Conservation (phyloP, 179 eudicot genomes). For the Beta lomatogona region DNA sequence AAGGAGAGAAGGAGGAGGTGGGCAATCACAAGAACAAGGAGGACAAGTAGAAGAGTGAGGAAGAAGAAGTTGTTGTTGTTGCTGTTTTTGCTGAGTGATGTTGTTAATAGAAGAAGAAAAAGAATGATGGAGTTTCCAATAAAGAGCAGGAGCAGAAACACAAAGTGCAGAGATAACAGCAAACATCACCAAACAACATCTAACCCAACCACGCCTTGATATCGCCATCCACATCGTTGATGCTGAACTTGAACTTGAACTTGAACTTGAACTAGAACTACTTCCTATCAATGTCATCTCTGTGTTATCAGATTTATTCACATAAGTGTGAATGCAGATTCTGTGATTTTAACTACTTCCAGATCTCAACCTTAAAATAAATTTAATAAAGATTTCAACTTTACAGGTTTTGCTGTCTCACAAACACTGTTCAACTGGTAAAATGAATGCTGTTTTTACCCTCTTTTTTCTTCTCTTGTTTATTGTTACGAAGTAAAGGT, state of each 20-base stretch:
- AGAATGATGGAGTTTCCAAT: slow-evolving; percentile 60
- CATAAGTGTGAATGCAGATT: background rate
- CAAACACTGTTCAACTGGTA: too few species aligned
- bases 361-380: too few species aligned
- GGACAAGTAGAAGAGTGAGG: slow-evolving; percentile 40
- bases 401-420: too few species aligned
- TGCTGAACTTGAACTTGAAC: background rate
- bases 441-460: too few species aligned
- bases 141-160: slow-evolving; percentile 82
- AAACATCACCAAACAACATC: slow-evolving; percentile 64
- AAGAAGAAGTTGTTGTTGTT: background rate
- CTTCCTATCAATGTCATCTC: background rate
- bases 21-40: slow-evolving; percentile 64
- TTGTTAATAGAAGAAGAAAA: background rate
- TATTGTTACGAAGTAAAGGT: too few species aligned
- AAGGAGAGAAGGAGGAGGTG: slow-evolving; percentile 75
- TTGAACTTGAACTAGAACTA: too few species aligned
- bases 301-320: too few species aligned
- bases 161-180: slow-evolving; percentile 77
- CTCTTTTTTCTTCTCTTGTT: too few species aligned
- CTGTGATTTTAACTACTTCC: too few species aligned
- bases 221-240: background rate
- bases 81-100: background rate
- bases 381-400: too few species aligned
- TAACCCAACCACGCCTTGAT: slow-evolving; percentile 34